Percentiles rank a stretch among this genome's conserved stretches.
phyloP scores from a whole-genome alignment of 768 basidiomycete genomes.

The Trametes meyenii region DNA sequence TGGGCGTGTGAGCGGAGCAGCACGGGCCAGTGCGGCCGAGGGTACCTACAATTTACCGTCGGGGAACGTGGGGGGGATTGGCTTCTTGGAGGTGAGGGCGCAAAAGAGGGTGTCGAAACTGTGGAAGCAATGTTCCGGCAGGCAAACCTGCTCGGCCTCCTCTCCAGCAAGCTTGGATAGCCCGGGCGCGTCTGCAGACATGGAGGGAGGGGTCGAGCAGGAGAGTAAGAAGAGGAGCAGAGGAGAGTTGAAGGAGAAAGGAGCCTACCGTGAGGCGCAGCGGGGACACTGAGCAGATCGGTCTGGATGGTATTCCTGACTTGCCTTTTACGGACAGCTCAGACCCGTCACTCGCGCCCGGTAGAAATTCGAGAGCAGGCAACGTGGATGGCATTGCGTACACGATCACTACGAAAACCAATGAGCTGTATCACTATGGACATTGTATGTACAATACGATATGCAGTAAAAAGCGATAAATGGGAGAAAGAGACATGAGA shows the following conservation, averaged over 20 bases:
- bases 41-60: slow-evolving; percentile 73
- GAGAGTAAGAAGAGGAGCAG: slow-evolving; percentile 13
- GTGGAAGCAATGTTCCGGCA: slow-evolving; percentile 75
- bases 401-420: slow-evolving; percentile 19
- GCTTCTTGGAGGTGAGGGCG: slow-evolving; percentile 59
- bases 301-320: slow-evolving; percentile 13
- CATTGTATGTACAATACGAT: slow-evolving; percentile 30
- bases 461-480: slow-evolving; percentile 28
- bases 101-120: slow-evolving; percentile 84
- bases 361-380: slow-evolving; percentile 3
- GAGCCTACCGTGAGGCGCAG: neutral
- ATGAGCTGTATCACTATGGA: slow-evolving; percentile 25
- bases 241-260: slow-evolving; percentile 1
- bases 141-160: slow-evolving; percentile 55
- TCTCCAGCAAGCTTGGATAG: slow-evolving; percentile 44
- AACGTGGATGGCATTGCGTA: slow-evolving; percentile 17
- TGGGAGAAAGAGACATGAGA: slow-evolving; percentile 20
- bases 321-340: slow-evolving; percentile 14
- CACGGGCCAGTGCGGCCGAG: neutral
- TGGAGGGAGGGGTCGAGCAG: slow-evolving; percentile 19
- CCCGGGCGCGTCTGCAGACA: slow-evolving; percentile 46
- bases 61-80: slow-evolving; percentile 63
- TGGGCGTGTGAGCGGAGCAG: slow-evolving; percentile 32
- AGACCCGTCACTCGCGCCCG: neutral
- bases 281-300: neutral